Evolutionary conservation across 768 basidiomycete genomes (phyloP), one percentile per base, ranked within the genome.

Genomic region (Kwoniella sp.): DNA sequence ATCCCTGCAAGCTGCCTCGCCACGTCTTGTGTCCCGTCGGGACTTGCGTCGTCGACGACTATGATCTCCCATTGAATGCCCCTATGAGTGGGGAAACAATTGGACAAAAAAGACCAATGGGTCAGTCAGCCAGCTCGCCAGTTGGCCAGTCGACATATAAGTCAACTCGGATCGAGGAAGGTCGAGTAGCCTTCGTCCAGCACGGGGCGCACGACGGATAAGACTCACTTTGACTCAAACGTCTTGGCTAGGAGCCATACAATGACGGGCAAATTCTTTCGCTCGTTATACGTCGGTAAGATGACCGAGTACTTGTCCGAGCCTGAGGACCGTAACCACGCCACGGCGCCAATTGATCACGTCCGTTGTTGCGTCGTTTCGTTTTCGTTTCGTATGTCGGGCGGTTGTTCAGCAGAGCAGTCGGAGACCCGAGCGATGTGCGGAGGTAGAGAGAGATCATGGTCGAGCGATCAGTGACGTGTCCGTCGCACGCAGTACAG

Each of bases 221-320:
- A 54, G 20, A 71, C 89, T 74, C 77, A 93, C 92, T 91, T 84
- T 76, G 90, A 86, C 54, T 83, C 79, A 68, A 95, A 94, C 1
- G 87, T 87, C 66, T 85, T 88, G 13, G 89, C 90, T 54, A 95
- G 82, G 1, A 95, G 83, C 90, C 91, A 94, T 31, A 92, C 77
- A 66, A 94, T 89, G 59, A 95, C 86, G 0, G 93, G 93, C 20
- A 95, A 82, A 75, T 95, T 94, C 82, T 90, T 91, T 75, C 93
- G 87, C 79, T 94, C 93, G 77, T 95, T 93, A 81, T 94, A 95
- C 0, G 93, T 95, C 30, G 93, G 93, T 1, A 95, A 85, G 73
- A 95, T 93, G 66, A 95, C 91, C 38, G 90, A 91, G 81, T 93
- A 93, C 81, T 90, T 93, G 70, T 82, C 77, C 38, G 63, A 23